These are phyloP conservation scores for Coemansia sp. DNA, from an alignment of 192 early-diverging fungal species.

Conservation along the genomic window DNA sequence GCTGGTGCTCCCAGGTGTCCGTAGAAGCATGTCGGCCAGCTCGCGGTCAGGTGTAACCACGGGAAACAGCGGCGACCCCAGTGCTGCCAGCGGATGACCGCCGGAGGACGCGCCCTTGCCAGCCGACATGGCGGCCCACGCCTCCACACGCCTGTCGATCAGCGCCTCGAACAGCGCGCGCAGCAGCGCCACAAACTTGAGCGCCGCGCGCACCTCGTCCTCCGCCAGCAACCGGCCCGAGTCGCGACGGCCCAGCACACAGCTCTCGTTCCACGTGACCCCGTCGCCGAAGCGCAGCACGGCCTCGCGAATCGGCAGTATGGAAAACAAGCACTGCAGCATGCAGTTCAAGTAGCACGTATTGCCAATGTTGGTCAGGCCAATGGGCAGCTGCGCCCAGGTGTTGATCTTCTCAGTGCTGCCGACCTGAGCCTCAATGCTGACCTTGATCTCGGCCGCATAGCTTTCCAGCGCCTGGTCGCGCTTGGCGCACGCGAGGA, in stretches of 20 bases:
- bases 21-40: constrained; percentile 63
- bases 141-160: constrained; percentile 22
- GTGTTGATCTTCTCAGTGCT: constrained; percentile 20
- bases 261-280: constrained; percentile 49
- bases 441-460: constrained; percentile 17
- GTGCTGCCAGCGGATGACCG: constrained; percentile 32
- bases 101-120: constrained; percentile 28
- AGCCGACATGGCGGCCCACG: constrained; percentile 27
- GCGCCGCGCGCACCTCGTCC: constrained; percentile 25
- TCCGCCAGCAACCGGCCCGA: constrained; percentile 17
- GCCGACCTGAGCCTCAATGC: not conserved
- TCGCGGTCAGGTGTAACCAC: constrained; percentile 62
- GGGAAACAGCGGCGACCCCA: constrained; percentile 4
- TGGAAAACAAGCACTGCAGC: constrained; percentile 74
- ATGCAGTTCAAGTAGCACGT: constrained; percentile 92
- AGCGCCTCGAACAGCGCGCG: constrained; percentile 59
- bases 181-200: constrained; percentile 57
- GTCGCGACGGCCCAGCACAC: constrained; percentile 35
- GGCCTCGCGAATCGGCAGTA: constrained; percentile 63
- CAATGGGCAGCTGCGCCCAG: constrained; percentile 62
- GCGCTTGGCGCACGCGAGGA: constrained; percentile 26
- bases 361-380: constrained; percentile 82
- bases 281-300: constrained; percentile 57
- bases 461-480: constrained; percentile 25
- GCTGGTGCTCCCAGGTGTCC: constrained; percentile 23